These are phyloP conservation scores for Flaveria sonorensis DNA, from an alignment of 129 eudicot species.

Conservation along the genomic window DNA sequence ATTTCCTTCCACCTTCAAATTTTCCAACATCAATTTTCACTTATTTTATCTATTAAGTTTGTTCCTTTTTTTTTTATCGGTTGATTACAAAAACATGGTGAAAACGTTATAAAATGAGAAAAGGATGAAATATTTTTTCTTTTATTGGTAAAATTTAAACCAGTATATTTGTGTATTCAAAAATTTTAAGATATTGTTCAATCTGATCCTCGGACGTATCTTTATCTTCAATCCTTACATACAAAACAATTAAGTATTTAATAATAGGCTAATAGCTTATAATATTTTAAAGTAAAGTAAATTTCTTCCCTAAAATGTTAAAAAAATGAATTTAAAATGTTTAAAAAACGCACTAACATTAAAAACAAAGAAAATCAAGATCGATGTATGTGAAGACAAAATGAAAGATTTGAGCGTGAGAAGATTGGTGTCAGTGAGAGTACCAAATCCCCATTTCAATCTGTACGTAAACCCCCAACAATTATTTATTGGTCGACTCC, in stretches of 20 bases:
- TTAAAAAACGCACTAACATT: conserved; percentile 19
- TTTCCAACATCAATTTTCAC: too few relatives aligned
- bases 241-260: neutral
- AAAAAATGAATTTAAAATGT: neutral
- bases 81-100: too few relatives aligned
- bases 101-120: too few relatives aligned
- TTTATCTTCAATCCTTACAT: too few relatives aligned
- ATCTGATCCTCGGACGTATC: too few relatives aligned
- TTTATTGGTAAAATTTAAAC: too few relatives aligned
- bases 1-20: too few relatives aligned
- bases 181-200: too few relatives aligned
- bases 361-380: conserved; percentile 31
- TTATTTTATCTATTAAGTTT: too few relatives aligned
- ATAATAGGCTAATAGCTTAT: neutral
- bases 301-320: neutral
- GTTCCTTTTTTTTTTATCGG: too few relatives aligned
- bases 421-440: conserved; percentile 43
- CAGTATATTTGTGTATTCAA: too few relatives aligned
- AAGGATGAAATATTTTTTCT: too few relatives aligned
- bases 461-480: conserved; percentile 39
- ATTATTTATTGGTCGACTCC: conserved; percentile 18
- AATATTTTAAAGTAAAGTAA: neutral
- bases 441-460: conserved; percentile 43
- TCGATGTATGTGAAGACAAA: conserved; percentile 37
- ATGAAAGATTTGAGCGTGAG: conserved; percentile 46